phyloP scores from a whole-genome alignment of 2,329 filamentous ascomycete species.

The Sporothrix brasiliensis region DNA sequence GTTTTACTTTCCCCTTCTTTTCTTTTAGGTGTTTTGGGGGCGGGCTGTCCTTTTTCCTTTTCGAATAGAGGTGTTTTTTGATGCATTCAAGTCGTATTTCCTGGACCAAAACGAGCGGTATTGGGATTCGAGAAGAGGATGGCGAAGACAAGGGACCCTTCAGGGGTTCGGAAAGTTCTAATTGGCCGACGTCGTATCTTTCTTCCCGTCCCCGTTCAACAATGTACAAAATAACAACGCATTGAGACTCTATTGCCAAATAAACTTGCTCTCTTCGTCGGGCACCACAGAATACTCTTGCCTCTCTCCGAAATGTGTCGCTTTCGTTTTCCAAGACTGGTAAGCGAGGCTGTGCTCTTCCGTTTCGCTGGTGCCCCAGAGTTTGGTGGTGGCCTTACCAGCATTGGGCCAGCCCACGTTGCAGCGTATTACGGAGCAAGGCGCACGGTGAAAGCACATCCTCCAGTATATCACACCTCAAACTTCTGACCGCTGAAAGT shows the following conservation, averaged over 20 bases:
- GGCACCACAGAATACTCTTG: not conserved
- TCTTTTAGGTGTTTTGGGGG: slow-evolving; percentile 7
- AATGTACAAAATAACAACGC: not conserved
- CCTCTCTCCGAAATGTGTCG: not conserved
- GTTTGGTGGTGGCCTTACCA: too few species aligned
- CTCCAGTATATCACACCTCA: not conserved
- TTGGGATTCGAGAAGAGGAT: not conserved
- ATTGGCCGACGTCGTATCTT: not conserved
- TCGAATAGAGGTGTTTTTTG: not conserved
- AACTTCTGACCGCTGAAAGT: not conserved
- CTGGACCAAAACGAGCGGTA: slow-evolving; percentile 2
- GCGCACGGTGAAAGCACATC: not conserved
- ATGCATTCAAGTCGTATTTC: too few species aligned
- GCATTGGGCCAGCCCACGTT: too few species aligned
- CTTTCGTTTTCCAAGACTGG: not conserved
- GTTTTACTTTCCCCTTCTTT: not conserved
- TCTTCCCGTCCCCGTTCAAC: not conserved
- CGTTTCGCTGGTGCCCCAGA: not conserved
- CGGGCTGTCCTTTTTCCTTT: not conserved
- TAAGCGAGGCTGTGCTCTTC: slow-evolving; percentile 15
- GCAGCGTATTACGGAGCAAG: too few species aligned
- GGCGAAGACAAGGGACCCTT: not conserved
- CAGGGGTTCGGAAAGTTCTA: not conserved
- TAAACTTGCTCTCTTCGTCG: not conserved
- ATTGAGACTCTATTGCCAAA: not conserved